Conservation (phyloP, 2,329 filamentous ascomycete species). For the Claviceps cyperi region DNA sequence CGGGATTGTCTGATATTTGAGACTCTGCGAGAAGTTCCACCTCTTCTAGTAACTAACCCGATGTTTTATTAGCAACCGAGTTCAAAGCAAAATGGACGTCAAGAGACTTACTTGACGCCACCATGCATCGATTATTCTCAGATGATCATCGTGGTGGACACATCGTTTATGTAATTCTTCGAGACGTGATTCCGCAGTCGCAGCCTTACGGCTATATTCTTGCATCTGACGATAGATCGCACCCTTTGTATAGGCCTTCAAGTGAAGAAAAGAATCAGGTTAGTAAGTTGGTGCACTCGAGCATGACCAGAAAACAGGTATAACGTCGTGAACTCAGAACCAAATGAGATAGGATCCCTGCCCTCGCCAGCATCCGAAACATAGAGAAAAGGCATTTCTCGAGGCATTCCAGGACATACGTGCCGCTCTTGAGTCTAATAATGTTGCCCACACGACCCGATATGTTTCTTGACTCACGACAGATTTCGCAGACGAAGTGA, state of each 20-base stretch:
- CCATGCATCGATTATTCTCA: slow-evolving; percentile 84
- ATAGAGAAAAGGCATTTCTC: not conserved
- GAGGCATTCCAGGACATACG: not conserved
- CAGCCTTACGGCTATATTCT: slow-evolving; percentile 87
- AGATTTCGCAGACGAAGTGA: slow-evolving; percentile 3
- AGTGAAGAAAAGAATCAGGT: not conserved
- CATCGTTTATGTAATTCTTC: slow-evolving; percentile 67
- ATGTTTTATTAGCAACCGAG: slow-evolving; percentile 2
- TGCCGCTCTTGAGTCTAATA: not conserved
- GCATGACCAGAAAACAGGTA: not conserved
- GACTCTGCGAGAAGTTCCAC: slow-evolving; percentile 44
- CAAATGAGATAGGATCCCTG: too few species aligned
- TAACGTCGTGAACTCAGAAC: not conserved
- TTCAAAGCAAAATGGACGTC: not conserved
- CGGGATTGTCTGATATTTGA: slow-evolving; percentile 18
- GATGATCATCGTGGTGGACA: slow-evolving; percentile 78
- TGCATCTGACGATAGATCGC: slow-evolving; percentile 96
- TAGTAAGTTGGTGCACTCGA: not conserved
- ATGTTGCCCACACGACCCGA: slow-evolving; percentile 2
- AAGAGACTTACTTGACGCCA: slow-evolving; percentile 63
- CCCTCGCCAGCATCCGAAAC: not conserved
- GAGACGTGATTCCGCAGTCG: slow-evolving; percentile 64
- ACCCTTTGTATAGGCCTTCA: slow-evolving; percentile 50
- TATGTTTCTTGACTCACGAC: not conserved
- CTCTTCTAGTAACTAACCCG: slow-evolving; percentile 44